These are phyloP conservation scores for Apiospora arundinis DNA, from an alignment of 2,329 filamentous ascomycete species.

Conservation along the genomic window DNA sequence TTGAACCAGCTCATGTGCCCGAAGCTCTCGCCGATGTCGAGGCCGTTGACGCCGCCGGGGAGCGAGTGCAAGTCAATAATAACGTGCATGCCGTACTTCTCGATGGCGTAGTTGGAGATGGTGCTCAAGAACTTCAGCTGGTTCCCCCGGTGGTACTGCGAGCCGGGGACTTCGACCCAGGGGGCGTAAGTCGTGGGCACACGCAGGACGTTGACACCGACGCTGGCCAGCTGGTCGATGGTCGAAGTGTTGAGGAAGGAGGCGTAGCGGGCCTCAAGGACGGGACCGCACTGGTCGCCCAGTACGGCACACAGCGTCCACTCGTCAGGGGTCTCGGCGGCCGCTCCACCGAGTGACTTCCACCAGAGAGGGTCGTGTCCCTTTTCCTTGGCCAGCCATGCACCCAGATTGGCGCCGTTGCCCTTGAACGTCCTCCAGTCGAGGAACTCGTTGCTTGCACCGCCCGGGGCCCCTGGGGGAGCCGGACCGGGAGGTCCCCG, in stretches of 20 bases:
- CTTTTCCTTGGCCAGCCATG: slow-evolving; percentile 42
- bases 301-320: slow-evolving; percentile 42
- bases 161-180: slow-evolving; percentile 43
- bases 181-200: slow-evolving; percentile 45
- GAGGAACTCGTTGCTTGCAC: not conserved
- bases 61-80: slow-evolving; percentile 41
- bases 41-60: slow-evolving; percentile 35
- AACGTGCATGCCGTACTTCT: slow-evolving; percentile 42
- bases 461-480: not conserved
- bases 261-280: slow-evolving; percentile 39
- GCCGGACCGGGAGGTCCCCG: not conserved
- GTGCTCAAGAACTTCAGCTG: slow-evolving; percentile 38
- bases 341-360: slow-evolving; percentile 28
- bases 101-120: slow-evolving; percentile 44
- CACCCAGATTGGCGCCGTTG: slow-evolving; percentile 38
- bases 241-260: slow-evolving; percentile 38
- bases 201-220: slow-evolving; percentile 40
- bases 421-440: slow-evolving; percentile 32
- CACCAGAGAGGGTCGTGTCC: slow-evolving; percentile 38
- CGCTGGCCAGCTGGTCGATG: slow-evolving; percentile 42
- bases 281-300: slow-evolving; percentile 36
- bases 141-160: slow-evolving; percentile 40
- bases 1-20: slow-evolving; percentile 44
- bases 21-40: slow-evolving; percentile 39
- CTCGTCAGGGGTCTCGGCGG: slow-evolving; percentile 37